Base-by-base conservation (phyloP, 768 basidiomycete species). In the Hysterangium stoloniferum region DNA sequence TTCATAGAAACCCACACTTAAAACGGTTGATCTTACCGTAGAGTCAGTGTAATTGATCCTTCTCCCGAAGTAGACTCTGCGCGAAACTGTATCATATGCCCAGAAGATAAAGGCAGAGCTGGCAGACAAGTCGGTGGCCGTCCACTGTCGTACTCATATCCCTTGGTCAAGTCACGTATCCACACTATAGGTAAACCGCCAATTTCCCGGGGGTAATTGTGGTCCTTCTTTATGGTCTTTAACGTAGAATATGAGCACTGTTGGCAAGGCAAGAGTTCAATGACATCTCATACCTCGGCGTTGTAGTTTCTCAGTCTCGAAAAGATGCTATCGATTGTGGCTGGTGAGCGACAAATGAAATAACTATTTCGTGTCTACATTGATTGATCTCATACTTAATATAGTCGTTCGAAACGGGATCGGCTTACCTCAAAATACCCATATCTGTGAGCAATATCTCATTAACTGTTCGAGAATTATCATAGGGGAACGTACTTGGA, bases 11-110 rank as follows among this genome's bases (percentile, higher is more conserved):
- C 15, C 32, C 36, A 1, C 32, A 48, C 8, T 5, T 8, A 4
- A 33, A 45, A 45, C 27, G 35, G 15, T 28, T 22, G 11, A 25
- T 20, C 69, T 6, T 62, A 85, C 86, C 87, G 71, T 31, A 78
- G 74, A 1, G 91, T 93, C 45, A 92, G 67, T 1, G 78, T 76
- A 36, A 91, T 72, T 54, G 66, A 76, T 20, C 69, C 72, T 4
- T 65, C 74, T 25, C 67, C 64, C 7, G 43, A 57, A 37, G 61
- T 54, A 50, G 67, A 68, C 40, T 70, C 67, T 2, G 79, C 84
- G 46, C 79, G 69, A 62, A 94, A 84, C 56, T 86, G 83, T 35
- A 93, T 79, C 91, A 93, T 92, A 56, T 93, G 82, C 5, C 88
- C 82, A 0, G 80, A 82, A 17, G 88, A 87, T 29, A 87, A 63